Conservation (phyloP, 768 basidiomycete genomes). For the Serendipita vermifera region DNA sequence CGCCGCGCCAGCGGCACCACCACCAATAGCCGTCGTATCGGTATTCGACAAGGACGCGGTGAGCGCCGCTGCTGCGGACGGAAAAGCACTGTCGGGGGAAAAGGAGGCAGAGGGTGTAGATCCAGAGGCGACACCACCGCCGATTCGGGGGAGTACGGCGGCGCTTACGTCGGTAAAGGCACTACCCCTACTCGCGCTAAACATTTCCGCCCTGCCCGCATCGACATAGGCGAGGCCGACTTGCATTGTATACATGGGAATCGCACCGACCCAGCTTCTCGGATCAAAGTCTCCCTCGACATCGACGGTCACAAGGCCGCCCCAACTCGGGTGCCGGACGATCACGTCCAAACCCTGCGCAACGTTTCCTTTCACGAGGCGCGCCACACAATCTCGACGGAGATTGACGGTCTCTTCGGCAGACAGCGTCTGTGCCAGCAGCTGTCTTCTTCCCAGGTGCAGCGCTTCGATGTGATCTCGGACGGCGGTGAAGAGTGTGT, state of each 20-base stretch:
- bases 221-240: conserved; percentile 66
- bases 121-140: not conserved
- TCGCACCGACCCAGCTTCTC: conserved; percentile 76
- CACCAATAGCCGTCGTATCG: not conserved
- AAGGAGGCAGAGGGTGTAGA: conserved; percentile 20
- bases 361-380: conserved; percentile 80
- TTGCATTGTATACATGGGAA: conserved; percentile 88
- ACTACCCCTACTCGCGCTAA: conserved; percentile 8
- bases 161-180: conserved; percentile 35
- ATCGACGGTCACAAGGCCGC: conserved; percentile 81
- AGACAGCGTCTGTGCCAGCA: conserved; percentile 76
- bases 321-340: conserved; percentile 89
- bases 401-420: conserved; percentile 73
- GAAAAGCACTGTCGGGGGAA: conserved; percentile 24
- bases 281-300: conserved; percentile 70
- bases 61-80: conserved; percentile 19
- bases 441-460: conserved; percentile 80
- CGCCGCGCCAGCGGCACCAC: not conserved
- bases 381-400: conserved; percentile 72
- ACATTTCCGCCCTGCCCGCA: conserved; percentile 22
- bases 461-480: conserved; percentile 82
- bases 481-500: conserved; percentile 75
- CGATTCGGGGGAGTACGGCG: conserved; percentile 15
- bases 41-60: conserved; percentile 7
- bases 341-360: conserved; percentile 89